These are phyloP conservation scores for Tulasnella sp. DNA, from an alignment of 768 basidiomycete species.

Conservation along the genomic window DNA sequence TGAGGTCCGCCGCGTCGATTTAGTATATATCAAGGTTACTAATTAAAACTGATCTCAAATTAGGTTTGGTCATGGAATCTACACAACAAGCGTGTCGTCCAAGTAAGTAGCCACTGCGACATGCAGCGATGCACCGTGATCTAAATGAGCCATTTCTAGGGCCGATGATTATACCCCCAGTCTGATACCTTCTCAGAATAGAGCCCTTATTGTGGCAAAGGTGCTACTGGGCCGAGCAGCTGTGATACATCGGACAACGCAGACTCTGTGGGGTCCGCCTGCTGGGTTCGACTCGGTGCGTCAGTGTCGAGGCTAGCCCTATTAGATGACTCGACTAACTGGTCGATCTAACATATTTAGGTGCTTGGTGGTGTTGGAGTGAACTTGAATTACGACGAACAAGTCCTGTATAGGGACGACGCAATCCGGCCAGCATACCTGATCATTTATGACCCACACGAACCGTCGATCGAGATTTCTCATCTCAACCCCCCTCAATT, in stretches of 20 bases:
- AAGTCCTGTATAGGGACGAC: slow-evolving; percentile 14
- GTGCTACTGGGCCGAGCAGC: background rate
- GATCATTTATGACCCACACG: background rate
- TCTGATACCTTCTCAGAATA: background rate
- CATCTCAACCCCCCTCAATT: too few species aligned
- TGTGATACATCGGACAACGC: background rate
- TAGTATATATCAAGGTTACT: background rate
- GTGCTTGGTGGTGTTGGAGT: slow-evolving; percentile 4
- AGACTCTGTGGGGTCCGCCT: background rate
- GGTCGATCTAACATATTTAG: background rate
- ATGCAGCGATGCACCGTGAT: background rate
- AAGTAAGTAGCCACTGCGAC: background rate
- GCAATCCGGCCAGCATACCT: slow-evolving; percentile 12
- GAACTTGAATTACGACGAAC: slow-evolving; percentile 15
- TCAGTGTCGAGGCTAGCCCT: background rate
- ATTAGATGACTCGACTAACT: background rate
- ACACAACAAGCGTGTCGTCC: background rate
- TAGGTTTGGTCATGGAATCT: slow-evolving; percentile 10
- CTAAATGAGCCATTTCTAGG: background rate
- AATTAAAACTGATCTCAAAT: background rate
- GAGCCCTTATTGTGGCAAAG: background rate
- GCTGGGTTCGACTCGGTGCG: background rate
- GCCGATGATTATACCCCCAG: slow-evolving; percentile 1
- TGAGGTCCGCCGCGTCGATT: background rate
- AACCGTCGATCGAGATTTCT: too few species aligned